A percentile compares a stretch with the other conserved stretches of the same genome.
phyloP scores from a whole-genome alignment of 2,329 filamentous ascomycete species.

The Aaosphaeria arxii region DNA sequence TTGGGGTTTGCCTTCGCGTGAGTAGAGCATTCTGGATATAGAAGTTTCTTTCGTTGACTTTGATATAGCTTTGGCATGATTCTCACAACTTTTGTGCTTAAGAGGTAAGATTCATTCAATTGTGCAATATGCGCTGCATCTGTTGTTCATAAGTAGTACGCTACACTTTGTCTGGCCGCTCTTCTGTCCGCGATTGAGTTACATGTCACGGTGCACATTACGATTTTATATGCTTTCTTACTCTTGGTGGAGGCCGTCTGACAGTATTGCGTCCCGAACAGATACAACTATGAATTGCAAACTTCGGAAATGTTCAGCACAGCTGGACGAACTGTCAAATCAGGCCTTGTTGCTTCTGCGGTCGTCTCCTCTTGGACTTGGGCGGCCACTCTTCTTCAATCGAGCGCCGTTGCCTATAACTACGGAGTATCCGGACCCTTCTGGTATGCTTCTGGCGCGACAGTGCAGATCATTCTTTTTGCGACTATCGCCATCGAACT shows the following conservation, averaged over 20 bases:
- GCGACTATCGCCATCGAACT: slow-evolving; percentile 87
- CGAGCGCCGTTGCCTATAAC: slow-evolving; percentile 75
- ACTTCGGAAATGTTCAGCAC: slow-evolving; percentile 93
- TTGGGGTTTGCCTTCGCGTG: slow-evolving; percentile 69
- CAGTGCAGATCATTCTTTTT: slow-evolving; percentile 69
- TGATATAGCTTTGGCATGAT: slow-evolving; percentile 62
- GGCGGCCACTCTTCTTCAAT: slow-evolving; percentile 80
- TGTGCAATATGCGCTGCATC: background rate
- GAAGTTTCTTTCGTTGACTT: slow-evolving; percentile 9
- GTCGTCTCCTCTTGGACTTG: slow-evolving; percentile 95
- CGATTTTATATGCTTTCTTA: background rate
- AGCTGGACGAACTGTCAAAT: slow-evolving; percentile 83
- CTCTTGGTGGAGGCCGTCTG: no score
- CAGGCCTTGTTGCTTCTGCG: slow-evolving; percentile 79
- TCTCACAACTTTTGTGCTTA: slow-evolving; percentile 67
- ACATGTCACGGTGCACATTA: background rate
- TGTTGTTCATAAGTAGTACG: no score
- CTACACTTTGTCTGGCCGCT: no score
- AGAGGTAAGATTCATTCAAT: slow-evolving; percentile 39
- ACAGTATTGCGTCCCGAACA: slow-evolving; percentile 10
- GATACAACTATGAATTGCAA: slow-evolving; percentile 74
- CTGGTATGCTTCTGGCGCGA: slow-evolving; percentile 58
- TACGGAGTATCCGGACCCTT: slow-evolving; percentile 69
- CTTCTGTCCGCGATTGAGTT: no score
- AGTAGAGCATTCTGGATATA: slow-evolving; percentile 9